phyloP scores from a whole-genome alignment of 306 rosid species.

The Coriaria nepalensis region DNA sequence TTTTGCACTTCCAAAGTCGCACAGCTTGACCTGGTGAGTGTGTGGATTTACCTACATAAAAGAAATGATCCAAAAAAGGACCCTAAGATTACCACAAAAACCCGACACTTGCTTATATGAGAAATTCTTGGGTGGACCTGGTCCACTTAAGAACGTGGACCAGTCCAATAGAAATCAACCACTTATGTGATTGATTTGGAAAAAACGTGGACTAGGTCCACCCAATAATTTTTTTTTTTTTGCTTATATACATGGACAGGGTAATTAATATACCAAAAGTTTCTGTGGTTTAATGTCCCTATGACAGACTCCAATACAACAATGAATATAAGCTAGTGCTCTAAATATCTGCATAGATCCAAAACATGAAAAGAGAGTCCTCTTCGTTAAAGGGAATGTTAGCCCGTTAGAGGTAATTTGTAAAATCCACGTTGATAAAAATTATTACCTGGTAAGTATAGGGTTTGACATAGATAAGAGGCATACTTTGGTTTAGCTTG shows the following conservation, averaged over 20 bases:
- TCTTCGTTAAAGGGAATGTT: background rate
- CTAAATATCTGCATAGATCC: slow-evolving; percentile 63
- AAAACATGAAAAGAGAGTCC: background rate
- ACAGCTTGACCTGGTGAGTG: slow-evolving; percentile 89
- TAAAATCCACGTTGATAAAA: background rate
- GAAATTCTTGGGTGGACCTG: too few relatives aligned
- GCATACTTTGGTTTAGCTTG: slow-evolving; percentile 94
- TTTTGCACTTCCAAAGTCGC: slow-evolving; percentile 98
- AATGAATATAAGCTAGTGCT: slow-evolving; percentile 80
- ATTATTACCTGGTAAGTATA: slow-evolving; percentile 73
- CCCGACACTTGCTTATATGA: too few relatives aligned
- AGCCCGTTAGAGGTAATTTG: too few relatives aligned
- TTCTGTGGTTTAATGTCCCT: slow-evolving; percentile 97
- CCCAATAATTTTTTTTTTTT: too few relatives aligned
- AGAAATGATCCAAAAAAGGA: slow-evolving; percentile 2
- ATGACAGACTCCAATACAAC: slow-evolving; percentile 93
- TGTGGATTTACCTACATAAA: slow-evolving; percentile 81
- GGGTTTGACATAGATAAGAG: slow-evolving; percentile 74
- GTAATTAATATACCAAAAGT: slow-evolving; percentile 49
- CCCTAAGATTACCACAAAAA: background rate
- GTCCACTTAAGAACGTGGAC: too few relatives aligned
- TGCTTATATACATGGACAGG: background rate
- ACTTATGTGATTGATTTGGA: too few relatives aligned
- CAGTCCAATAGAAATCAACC: too few relatives aligned
- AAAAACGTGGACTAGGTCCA: too few relatives aligned